Evolutionary conservation across 139 green algal species (phyloP).

Genomic region (Yamagishiella unicocca): DNA sequence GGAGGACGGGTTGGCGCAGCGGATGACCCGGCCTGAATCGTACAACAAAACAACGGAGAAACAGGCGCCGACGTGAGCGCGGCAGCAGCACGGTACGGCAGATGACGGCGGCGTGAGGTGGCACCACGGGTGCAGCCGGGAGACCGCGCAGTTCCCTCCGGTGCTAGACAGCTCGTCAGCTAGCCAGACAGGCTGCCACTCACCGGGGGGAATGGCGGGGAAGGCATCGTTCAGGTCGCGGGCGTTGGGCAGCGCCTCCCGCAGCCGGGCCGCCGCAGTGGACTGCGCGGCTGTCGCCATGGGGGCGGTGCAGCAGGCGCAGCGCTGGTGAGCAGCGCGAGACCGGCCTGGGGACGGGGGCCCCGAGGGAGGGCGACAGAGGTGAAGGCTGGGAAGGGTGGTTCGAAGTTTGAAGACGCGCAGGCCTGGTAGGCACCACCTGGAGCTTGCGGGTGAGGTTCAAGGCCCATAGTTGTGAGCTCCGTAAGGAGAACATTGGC

Average conservation of each 20-base stretch:
- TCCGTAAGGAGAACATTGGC: not conserved
- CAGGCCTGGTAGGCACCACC: not conserved
- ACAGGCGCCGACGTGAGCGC: not conserved
- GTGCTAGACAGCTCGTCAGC: not conserved
- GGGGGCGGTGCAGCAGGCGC: not conserved
- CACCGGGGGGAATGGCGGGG: constrained; percentile 17
- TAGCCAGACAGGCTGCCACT: not conserved
- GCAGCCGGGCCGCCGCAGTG: not conserved
- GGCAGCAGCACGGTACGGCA: not conserved
- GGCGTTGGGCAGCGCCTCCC: constrained; percentile 30
- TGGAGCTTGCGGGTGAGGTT: not conserved
- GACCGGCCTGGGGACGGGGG: not conserved
- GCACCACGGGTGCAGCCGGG: not conserved
- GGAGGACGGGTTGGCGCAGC: constrained; percentile 45
- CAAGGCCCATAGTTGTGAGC: not conserved
- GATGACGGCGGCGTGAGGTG: not conserved
- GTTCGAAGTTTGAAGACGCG: not conserved
- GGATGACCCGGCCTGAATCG: constrained; percentile 16
- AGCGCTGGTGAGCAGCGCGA: constrained; percentile 3
- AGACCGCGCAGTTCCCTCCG: not conserved
- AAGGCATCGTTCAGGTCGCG: constrained; percentile 35
- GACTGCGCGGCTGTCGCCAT: not conserved
- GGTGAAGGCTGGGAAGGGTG: not conserved
- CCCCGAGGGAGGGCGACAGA: not conserved
- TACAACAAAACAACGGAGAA: not conserved